Evolutionary conservation across 108 stramenopile species (phyloP).

Genomic region (Nitzschia sp.): DNA sequence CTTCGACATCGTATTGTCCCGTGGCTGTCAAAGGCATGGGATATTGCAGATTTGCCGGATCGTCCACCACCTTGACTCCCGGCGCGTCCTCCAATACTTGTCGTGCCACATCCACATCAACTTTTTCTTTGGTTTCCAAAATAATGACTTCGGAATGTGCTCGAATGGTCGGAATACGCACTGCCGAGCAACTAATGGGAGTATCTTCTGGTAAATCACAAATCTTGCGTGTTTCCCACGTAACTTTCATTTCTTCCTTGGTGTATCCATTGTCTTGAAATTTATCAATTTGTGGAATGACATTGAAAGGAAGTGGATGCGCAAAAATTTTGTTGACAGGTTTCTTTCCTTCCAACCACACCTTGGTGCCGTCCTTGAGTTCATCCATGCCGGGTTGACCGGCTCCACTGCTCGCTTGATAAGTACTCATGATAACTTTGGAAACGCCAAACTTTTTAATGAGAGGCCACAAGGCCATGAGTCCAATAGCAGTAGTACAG

Average conservation of each 20-base stretch:
- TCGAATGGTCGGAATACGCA: conserved; percentile 97
- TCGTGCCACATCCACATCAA: conserved; percentile 80
- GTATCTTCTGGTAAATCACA: conserved; percentile 78
- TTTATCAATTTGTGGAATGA: conserved; percentile 99
- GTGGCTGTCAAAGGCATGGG: conserved; percentile 98
- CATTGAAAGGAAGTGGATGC: conserved; percentile 97
- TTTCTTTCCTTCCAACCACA: conserved; percentile 70
- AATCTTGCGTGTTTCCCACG: conserved; percentile 98
- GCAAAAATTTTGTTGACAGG: conserved; percentile 73
- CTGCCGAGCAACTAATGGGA: conserved; percentile 90
- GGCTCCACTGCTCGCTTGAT: conserved; percentile 91
- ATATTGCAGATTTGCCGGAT: conserved; percentile 69
- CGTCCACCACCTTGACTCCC: conserved; percentile 86
- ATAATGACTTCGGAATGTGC: conserved; percentile 97
- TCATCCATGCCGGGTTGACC: conserved; percentile 97
- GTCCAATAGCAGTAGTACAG: conserved; percentile 98
- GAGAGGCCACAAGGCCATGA: conserved; percentile 97
- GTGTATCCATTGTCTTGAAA: conserved; percentile 99
- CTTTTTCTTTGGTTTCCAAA: conserved; percentile 87
- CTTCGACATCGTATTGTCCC: conserved; percentile 95
- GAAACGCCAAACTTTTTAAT: conserved; percentile 90
- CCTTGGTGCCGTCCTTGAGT: conserved; percentile 81
- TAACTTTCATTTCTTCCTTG: conserved; percentile 99
- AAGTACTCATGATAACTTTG: conserved; percentile 93
- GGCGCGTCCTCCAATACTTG: conserved; percentile 73